These are phyloP conservation scores for Ophiostoma sp. DNA, from an alignment of 2,329 filamentous ascomycete genomes.

Conservation along the genomic window DNA sequence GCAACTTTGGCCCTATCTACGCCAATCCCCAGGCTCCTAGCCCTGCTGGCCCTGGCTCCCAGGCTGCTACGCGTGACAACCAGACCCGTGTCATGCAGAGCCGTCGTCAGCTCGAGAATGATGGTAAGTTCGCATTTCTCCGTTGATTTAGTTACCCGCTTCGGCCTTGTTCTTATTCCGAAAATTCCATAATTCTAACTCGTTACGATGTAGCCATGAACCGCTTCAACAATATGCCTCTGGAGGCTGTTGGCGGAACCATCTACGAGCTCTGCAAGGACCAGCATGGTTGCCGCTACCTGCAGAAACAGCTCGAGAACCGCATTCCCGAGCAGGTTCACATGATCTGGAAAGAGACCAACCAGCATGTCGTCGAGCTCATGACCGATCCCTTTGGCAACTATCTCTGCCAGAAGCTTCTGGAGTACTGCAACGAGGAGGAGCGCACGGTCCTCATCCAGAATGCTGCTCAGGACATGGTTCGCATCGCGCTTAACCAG, in stretches of 20 bases:
- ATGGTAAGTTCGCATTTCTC: conserved; percentile 32
- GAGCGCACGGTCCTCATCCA: conserved; percentile 90
- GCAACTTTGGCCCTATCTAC: conserved; percentile 50
- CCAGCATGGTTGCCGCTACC: conserved; percentile 92
- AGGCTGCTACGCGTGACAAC: conserved; percentile 57
- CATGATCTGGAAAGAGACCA: conserved; percentile 91
- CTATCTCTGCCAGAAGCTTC: conserved; percentile 96
- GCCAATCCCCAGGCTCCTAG: conserved; percentile 34
- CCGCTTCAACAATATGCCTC: conserved; percentile 74
- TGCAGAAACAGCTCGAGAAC: conserved; percentile 96
- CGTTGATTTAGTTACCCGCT: not conserved
- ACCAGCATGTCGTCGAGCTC: conserved; percentile 87
- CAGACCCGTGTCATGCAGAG: conserved; percentile 70
- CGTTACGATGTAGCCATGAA: conserved; percentile 49
- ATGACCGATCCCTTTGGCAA: conserved; percentile 99
- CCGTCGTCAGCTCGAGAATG: conserved; percentile 67
- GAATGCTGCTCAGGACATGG: conserved; percentile 81
- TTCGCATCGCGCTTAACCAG: conserved; percentile 91
- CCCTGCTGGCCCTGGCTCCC: not conserved
- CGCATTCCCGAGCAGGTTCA: conserved; percentile 76
- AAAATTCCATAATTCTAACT: conserved; percentile 31
- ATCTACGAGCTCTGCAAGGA: conserved; percentile 94
- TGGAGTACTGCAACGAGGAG: conserved; percentile 91
- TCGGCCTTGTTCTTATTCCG: not conserved
- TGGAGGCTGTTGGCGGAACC: conserved; percentile 75